Base-by-base conservation (phyloP, 108 stramenopile genomes). In the Nitzschia sp. region DNA sequence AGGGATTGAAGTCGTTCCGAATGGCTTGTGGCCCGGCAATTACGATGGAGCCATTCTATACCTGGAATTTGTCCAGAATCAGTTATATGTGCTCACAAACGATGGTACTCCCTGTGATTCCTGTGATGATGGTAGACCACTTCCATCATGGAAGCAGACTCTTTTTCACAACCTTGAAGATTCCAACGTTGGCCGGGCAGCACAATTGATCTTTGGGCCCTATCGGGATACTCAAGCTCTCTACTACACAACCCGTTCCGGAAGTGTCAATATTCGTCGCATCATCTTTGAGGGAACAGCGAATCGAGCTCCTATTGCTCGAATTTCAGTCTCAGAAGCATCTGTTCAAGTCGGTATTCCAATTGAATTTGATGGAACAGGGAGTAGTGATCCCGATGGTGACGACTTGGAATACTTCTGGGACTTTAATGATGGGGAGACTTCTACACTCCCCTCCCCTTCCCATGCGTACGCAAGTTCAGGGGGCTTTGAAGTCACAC, bases 191-290 rank as follows among this genome's bases (percentile, higher is more conserved):
- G 62, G 59, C 15, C 25, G 54, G 15, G 31, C 66, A 8, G 76
- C 71, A 1, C 55, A 66, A 29, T 65, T 77, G 44, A 44, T 67
- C 27, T 77, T 77, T 60, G 76, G 76, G 23, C 76, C 76, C 26
- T 69, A 67, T 41, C 63, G 66, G 33, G 52, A 59, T 33, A 66
- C 38, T 41, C 61, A 76, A 64, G 77, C 77, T 16, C 44, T 78
- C 46, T 78, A 78, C 44, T 27, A 60, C 27, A 52, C 58, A 26
- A 54, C 68, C 8, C 28, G 29, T 27, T 66, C 65, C 5, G 52
- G 57, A 34, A 17, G 25, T 17, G 29, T 58, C 26, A 63, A 62
- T 46, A 44, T 78, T 35, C 66, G 68, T 27, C 65, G 72, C 36
- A 68, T 78, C 36, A 34, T 38, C 25, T 78, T 60, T 29, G 64